phyloP scores from a whole-genome alignment of 2,329 filamentous ascomycete species.

The Arthrocladium fulminans region DNA sequence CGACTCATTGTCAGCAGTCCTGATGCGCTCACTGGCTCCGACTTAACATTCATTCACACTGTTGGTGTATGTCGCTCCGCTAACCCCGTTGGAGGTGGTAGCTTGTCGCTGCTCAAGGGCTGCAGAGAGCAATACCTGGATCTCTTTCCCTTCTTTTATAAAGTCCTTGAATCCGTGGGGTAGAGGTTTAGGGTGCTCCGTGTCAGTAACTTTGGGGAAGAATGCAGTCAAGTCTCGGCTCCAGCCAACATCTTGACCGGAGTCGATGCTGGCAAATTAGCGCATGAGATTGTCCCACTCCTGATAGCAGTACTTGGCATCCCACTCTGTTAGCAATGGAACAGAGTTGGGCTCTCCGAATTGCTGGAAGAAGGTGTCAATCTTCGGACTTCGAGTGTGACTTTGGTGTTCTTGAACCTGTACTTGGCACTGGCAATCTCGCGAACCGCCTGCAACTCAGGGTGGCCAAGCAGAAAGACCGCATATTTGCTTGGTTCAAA shows the following conservation, averaged over 20 bases:
- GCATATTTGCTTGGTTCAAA: slow-evolving; percentile 12
- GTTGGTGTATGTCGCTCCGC: neutral
- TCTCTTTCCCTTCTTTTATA: slow-evolving; percentile 28
- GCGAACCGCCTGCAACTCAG: slow-evolving; percentile 20
- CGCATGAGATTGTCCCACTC: slow-evolving; percentile 35
- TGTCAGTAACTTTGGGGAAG: slow-evolving; percentile 26
- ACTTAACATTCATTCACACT: neutral
- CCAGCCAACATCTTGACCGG: slow-evolving; percentile 30
- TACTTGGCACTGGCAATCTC: slow-evolving; percentile 35
- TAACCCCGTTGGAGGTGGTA: too few species aligned
- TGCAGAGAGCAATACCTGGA: slow-evolving; percentile 28
- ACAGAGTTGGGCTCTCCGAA: slow-evolving; percentile 2
- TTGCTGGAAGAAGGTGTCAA: slow-evolving; percentile 26
- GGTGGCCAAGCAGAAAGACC: slow-evolving; percentile 13
- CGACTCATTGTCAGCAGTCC: neutral
- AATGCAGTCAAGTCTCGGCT: slow-evolving; percentile 28
- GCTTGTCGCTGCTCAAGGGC: slow-evolving; percentile 13
- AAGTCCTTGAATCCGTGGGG: slow-evolving; percentile 30
- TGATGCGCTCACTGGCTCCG: neutral
- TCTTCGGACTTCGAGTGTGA: slow-evolving; percentile 37
- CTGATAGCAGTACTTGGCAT: slow-evolving; percentile 24
- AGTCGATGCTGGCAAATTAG: slow-evolving; percentile 28
- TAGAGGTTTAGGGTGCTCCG: slow-evolving; percentile 13
- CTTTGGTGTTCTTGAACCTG: slow-evolving; percentile 31
- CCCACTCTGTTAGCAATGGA: slow-evolving; percentile 25